phyloP scores from a whole-genome alignment of 495 filamentous ascomycete genomes.

The Thozetella sp. region DNA sequence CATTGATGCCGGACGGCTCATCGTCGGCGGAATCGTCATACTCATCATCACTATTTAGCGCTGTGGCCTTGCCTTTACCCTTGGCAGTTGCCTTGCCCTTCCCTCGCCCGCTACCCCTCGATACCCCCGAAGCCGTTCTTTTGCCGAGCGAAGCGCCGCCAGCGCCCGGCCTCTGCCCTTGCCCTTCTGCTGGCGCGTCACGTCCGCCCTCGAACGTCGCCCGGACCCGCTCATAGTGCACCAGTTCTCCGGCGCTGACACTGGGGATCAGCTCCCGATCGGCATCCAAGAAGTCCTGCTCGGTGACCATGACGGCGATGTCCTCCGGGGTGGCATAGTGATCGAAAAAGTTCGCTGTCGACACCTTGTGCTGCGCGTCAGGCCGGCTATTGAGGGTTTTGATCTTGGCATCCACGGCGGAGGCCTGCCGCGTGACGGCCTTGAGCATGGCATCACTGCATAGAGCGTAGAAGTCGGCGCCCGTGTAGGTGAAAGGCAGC shows the following conservation, averaged over 20 bases:
- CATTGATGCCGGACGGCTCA: neutral
- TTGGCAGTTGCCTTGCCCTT: constrained; percentile 48
- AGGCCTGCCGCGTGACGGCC: constrained; percentile 89
- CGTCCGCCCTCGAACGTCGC: constrained; percentile 69
- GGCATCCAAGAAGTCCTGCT: constrained; percentile 82
- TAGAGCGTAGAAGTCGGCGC: constrained; percentile 94
- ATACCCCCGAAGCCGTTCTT: constrained; percentile 13
- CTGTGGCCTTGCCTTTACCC: constrained; percentile 53
- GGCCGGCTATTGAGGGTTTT: constrained; percentile 54
- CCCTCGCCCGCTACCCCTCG: constrained; percentile 45
- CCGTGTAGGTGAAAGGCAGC: constrained; percentile 95
- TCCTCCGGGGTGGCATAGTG: constrained; percentile 83
- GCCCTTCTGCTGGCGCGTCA: constrained; percentile 34
- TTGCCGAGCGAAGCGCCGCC: constrained; percentile 3
- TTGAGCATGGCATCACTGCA: constrained; percentile 99
- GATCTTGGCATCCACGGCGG: constrained; percentile 83
- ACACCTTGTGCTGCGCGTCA: constrained; percentile 39
- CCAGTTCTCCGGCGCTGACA: constrained; percentile 90
- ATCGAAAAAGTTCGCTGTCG: constrained; percentile 93
- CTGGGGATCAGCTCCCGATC: constrained; percentile 85
- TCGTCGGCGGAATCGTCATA: neutral
- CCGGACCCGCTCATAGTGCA: constrained; percentile 87
- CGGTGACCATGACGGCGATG: constrained; percentile 80
- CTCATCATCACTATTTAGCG: constrained; percentile 2
- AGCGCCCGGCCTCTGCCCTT: constrained; percentile 29